Evolutionary conservation across 2,329 filamentous ascomycete species (phyloP).

Genomic region (Hyphodiscus sp.): DNA sequence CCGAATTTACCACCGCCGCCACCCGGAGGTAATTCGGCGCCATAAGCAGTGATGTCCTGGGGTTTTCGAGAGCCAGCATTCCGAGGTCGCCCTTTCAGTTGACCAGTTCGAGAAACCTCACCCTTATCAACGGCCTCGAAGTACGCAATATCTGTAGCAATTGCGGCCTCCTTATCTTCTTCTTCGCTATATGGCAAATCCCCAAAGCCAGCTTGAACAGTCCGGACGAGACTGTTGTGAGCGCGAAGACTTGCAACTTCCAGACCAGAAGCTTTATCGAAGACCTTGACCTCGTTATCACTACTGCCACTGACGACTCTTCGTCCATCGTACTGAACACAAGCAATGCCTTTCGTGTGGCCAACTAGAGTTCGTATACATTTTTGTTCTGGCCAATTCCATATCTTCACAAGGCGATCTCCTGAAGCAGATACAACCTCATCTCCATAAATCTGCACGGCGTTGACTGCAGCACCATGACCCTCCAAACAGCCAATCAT

Average conservation of each 20-base stretch:
- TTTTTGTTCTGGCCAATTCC: constrained; percentile 77
- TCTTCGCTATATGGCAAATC: constrained; percentile 75
- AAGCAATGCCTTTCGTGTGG: constrained; percentile 92
- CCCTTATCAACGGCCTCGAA: constrained; percentile 53
- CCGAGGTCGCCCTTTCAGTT: constrained; percentile 32
- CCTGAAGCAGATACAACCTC: constrained; percentile 94
- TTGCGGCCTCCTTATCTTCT: constrained; percentile 67
- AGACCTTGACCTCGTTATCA: constrained; percentile 93
- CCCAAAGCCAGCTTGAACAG: constrained; percentile 90
- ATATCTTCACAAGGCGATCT: constrained; percentile 88
- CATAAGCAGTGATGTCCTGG: constrained; percentile 70
- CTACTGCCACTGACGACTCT: constrained; percentile 94
- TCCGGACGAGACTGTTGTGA: constrained; percentile 81
- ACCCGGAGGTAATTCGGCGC: constrained; percentile 82
- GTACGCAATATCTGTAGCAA: constrained; percentile 66
- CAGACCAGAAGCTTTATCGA: constrained; percentile 76
- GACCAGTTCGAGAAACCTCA: constrained; percentile 29
- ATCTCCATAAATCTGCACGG: constrained; percentile 79
- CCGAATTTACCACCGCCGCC: constrained; percentile 85
- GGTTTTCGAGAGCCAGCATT: constrained; percentile 65
- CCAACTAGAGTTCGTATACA: constrained; percentile 76
- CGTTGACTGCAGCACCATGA: constrained; percentile 89
- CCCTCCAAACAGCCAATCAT: constrained; percentile 76
- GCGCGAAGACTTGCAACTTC: constrained; percentile 84
- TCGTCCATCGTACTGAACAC: constrained; percentile 91